Evolutionary conservation across 768 basidiomycete species (phyloP), one percentile per base, ranked within the genome.

Genomic region (Rhodosporidiobolus odoratus): DNA sequence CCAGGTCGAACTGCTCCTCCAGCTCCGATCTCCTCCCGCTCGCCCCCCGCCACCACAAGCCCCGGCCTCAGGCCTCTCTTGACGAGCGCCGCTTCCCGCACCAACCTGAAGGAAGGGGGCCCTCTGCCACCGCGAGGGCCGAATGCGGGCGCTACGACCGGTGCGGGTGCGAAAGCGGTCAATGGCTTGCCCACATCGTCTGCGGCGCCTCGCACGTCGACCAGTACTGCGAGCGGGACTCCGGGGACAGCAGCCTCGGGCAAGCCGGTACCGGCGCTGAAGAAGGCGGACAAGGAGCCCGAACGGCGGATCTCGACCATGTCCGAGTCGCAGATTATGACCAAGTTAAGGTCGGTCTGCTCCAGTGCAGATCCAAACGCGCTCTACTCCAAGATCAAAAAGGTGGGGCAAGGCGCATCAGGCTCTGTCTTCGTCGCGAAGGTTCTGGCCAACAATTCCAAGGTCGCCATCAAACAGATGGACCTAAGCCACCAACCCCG

Each of bases 341-440:
- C 94, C 79, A 96, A 95, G 81, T 82, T 99, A 75, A 84, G 92
- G 73, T 86, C 87, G 73, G 93, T 98, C 1, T 94, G 97, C 57
- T 87, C 84, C 52, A 82, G 85, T 52, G 88, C 91, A 30, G 95
- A 98, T 79, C 95, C 95, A 32, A 92, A 90, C 81, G 77, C 84
- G 75, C 78, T 95, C 27, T 99, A 97, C 80, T 90, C 89, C 76
- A 97, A 96, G 84, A 96, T 97, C 80, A 93, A 91, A 83, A 99
- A 98, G 82, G 92, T 99, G 70, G 95, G 95, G 41, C 95, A 99
- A 80, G 95, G 95, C 76, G 95, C 95, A 6, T 97, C 94, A 25
- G 95, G 96, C 23, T 92, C 95, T 78, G 95, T 99, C 19, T 99
- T 94, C 78, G 94, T 98, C 32, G 95, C 96, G 16, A 97, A 96